Evolutionary conservation across 371 early-diverging fungal genomes (phyloP).

Genomic region (Mucor piriformis): DNA sequence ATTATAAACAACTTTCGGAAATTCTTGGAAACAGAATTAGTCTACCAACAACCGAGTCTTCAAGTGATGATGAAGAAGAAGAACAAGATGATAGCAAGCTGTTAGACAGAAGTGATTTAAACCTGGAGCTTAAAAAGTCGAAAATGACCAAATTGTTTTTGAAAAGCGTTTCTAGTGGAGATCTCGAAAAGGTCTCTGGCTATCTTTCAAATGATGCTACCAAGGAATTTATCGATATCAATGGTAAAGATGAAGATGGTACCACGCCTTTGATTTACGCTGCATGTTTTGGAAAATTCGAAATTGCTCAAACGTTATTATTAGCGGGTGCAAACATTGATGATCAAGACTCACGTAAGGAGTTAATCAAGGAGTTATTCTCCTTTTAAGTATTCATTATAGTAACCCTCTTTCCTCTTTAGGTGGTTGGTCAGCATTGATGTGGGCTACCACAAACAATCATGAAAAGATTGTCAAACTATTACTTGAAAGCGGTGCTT

Average conservation of each 20-base stretch:
- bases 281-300: conserved; percentile 83
- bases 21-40: conserved; percentile 39
- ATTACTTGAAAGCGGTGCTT: conserved; percentile 81
- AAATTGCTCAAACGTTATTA: conserved; percentile 68
- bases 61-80: conserved; percentile 5
- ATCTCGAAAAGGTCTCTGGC: conserved; percentile 81
- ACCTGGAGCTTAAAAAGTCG: conserved; percentile 70
- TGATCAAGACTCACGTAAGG: conserved; percentile 76
- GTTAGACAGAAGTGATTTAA: conserved; percentile 23
- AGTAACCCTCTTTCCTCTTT: background rate
- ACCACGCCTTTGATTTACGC: conserved; percentile 84
- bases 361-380: background rate
- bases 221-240: conserved; percentile 71
- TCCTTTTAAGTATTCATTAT: background rate
- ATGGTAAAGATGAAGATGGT: conserved; percentile 85
- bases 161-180: conserved; percentile 80
- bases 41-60: conserved; percentile 8
- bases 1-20: conserved; percentile 41
- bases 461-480: conserved; percentile 74
- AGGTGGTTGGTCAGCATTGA: conserved; percentile 92
- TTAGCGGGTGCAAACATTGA: conserved; percentile 77
- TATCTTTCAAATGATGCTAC: conserved; percentile 37
- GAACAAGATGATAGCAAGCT: conserved; percentile 17
- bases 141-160: conserved; percentile 37
- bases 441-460: conserved; percentile 92